phyloP scores from a whole-genome alignment of 441 rosid species.

The Pelargonium cotyledonis region DNA sequence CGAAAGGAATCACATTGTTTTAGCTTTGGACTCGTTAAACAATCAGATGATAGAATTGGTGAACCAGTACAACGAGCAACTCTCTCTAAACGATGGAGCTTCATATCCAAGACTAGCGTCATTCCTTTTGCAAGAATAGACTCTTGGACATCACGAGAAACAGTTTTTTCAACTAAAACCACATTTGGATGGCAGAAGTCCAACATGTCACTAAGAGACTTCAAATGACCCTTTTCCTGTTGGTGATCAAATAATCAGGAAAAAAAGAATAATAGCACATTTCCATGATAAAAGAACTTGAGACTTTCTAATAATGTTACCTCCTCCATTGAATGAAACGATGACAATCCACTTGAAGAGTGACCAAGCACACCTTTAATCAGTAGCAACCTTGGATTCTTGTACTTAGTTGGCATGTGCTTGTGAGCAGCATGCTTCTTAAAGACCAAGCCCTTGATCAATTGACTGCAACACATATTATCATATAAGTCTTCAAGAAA shows the following conservation, averaged over 20 bases:
- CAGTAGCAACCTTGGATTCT: constrained; percentile 70
- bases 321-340: constrained; percentile 65
- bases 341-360: constrained; percentile 68
- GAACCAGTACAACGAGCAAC: constrained; percentile 82
- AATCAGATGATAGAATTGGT: constrained; percentile 51
- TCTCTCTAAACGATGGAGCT: constrained; percentile 84
- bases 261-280: neutral
- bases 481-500: neutral
- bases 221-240: constrained; percentile 62
- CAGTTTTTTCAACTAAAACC: constrained; percentile 87
- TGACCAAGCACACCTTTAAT: constrained; percentile 67
- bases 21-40: constrained; percentile 49
- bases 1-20: constrained; percentile 80
- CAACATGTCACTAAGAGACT: constrained; percentile 55
- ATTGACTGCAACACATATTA: constrained; percentile 47
- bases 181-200: constrained; percentile 68
- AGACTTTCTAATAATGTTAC: constrained; percentile 30
- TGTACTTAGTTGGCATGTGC: constrained; percentile 81
- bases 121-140: constrained; percentile 62
- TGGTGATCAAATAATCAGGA: constrained; percentile 25
- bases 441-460: constrained; percentile 84
- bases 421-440: constrained; percentile 96
- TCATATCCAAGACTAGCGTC: constrained; percentile 85
- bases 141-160: constrained; percentile 78
- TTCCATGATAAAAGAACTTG: constrained; percentile 1